Conservation (phyloP, 78 protist species). For the Guillardia theta region DNA sequence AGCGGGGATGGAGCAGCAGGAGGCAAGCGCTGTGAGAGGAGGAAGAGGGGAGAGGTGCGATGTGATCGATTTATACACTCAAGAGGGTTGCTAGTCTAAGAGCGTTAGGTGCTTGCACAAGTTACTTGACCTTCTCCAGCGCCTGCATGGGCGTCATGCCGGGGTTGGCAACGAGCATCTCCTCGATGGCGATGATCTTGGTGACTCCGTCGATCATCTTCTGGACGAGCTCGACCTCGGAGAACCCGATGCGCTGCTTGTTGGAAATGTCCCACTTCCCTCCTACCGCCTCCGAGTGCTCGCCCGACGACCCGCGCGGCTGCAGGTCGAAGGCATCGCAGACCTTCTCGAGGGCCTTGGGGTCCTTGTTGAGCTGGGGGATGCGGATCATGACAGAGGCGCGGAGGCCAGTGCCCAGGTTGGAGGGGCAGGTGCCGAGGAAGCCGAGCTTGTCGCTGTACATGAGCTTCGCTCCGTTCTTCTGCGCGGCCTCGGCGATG, state of each 20-base stretch:
- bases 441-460: neutral
- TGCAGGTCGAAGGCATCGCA: neutral
- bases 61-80: no score
- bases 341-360: neutral
- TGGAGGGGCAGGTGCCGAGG: conserved; percentile 47
- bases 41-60: no score
- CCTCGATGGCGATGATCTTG: neutral
- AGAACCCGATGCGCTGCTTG: neutral
- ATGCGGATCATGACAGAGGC: neutral
- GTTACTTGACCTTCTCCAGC: no score
- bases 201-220: neutral
- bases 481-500: neutral
- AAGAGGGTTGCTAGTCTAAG: no score
- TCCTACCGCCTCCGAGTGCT: neutral
- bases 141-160: no score
- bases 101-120: no score
- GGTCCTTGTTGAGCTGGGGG: neutral
- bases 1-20: no score
- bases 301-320: conserved; percentile 14
- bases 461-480: conserved; percentile 14
- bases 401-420: conserved; percentile 43
- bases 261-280: neutral
- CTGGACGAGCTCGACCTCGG: neutral
- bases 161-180: neutral
- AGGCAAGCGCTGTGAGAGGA: no score